These are phyloP conservation scores for Xylaria hypoxylon DNA, from an alignment of 2,329 filamentous ascomycete genomes.

Conservation along the genomic window DNA sequence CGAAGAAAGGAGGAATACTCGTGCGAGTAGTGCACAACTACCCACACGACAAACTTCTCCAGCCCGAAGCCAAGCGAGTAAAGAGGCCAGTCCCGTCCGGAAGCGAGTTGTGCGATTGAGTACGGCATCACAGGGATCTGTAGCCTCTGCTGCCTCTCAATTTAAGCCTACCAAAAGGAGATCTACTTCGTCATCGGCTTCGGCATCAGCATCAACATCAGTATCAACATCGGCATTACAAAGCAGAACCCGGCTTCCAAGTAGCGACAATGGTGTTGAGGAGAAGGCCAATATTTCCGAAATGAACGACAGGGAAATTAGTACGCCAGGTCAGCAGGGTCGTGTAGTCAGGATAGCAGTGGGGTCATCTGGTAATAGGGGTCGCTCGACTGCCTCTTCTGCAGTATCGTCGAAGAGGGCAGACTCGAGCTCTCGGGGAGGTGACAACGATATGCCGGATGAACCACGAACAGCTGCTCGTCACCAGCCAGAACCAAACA, in stretches of 20 bases:
- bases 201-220: constrained; percentile 47
- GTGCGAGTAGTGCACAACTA: constrained; percentile 62
- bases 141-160: constrained; percentile 40
- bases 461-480: constrained; percentile 63
- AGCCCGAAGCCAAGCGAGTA: constrained; percentile 54
- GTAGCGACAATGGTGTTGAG: constrained; percentile 57
- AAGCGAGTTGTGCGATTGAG: constrained; percentile 70
- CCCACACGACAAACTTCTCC: constrained; percentile 60
- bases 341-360: constrained; percentile 67
- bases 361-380: constrained; percentile 62
- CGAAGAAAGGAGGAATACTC: constrained; percentile 60
- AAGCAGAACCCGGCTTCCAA: constrained; percentile 54
- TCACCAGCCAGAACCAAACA: constrained; percentile 59
- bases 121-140: constrained; percentile 55
- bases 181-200: constrained; percentile 56
- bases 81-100: constrained; percentile 64
- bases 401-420: constrained; percentile 51
- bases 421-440: constrained; percentile 46
- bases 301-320: constrained; percentile 56
- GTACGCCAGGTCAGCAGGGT: constrained; percentile 65
- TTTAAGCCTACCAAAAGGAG: constrained; percentile 57
- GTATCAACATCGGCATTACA: constrained; percentile 53
- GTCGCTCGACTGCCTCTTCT: constrained; percentile 54
- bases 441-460: constrained; percentile 60
- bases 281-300: constrained; percentile 53